phyloP scores from a whole-genome alignment of 2,329 filamentous ascomycete species.

The Trichoderma sp. region DNA sequence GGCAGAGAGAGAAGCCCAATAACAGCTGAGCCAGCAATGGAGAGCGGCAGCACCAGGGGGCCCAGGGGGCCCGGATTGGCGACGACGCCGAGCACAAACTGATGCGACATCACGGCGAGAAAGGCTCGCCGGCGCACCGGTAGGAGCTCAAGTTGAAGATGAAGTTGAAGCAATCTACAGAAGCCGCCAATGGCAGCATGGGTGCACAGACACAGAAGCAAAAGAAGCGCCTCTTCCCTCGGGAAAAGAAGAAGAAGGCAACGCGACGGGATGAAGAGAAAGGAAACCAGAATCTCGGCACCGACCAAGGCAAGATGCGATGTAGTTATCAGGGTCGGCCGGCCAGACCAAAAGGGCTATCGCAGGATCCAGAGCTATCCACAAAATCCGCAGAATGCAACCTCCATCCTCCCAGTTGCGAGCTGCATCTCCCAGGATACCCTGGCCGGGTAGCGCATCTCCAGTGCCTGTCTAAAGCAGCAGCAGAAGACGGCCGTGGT shows the following conservation, averaged over 20 bases:
- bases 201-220: background rate
- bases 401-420: background rate
- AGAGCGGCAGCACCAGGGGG: slow-evolving; percentile 28
- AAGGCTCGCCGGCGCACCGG: slow-evolving; percentile 4
- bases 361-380: slow-evolving; percentile 12
- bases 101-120: slow-evolving; percentile 15
- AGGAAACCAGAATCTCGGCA: background rate
- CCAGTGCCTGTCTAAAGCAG: background rate
- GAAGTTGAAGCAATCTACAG: background rate
- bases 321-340: slow-evolving; percentile 6
- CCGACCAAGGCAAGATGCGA: background rate
- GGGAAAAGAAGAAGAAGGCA: background rate
- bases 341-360: background rate
- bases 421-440: slow-evolving; percentile 11
- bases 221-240: background rate
- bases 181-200: background rate
- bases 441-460: slow-evolving; percentile 9
- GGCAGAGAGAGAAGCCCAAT: slow-evolving; percentile 39
- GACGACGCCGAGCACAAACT: background rate
- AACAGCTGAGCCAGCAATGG: slow-evolving; percentile 36
- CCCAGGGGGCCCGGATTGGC: background rate
- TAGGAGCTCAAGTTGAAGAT: slow-evolving; percentile 1
- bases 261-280: background rate
- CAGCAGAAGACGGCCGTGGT: background rate
- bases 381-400: slow-evolving; percentile 4